Evolutionary conservation across 2,329 filamentous ascomycete genomes (phyloP).

Genomic region (Talaromyces sp.): DNA sequence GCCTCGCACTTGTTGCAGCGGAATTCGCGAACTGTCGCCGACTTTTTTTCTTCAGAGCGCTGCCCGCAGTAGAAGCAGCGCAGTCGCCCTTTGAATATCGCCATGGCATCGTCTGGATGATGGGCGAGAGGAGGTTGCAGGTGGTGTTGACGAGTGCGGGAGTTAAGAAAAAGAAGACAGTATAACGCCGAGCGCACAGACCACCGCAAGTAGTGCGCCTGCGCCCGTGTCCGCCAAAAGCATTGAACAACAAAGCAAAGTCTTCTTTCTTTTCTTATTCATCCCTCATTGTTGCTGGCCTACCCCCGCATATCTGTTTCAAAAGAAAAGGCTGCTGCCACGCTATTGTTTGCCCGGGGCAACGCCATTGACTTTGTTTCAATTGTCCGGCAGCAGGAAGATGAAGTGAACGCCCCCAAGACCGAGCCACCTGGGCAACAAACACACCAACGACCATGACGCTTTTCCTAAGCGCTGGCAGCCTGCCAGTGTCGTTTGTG

Average conservation of each 20-base stretch:
- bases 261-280: not conserved
- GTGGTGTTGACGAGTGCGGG: not conserved
- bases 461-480: not conserved
- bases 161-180: conserved; percentile 1
- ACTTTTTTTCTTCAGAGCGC: conserved; percentile 57
- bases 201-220: not conserved
- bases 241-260: not conserved
- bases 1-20: conserved; percentile 76
- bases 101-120: conserved; percentile 30
- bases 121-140: not conserved
- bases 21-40: conserved; percentile 61
- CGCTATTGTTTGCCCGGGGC: not conserved
- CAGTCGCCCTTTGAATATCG: conserved; percentile 45
- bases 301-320: not conserved
- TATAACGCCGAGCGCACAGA: conserved; percentile 12
- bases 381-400: not conserved
- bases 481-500: not conserved
- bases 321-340: not conserved
- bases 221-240: not conserved
- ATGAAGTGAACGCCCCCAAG: not conserved
- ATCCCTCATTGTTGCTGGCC: not conserved
- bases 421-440: not conserved
- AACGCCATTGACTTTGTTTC: not conserved
- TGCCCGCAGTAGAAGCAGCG: conserved; percentile 81
- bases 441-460: not conserved